Evolutionary conservation across 768 basidiomycete genomes (phyloP).

Genomic region (Russula dissimulans): DNA sequence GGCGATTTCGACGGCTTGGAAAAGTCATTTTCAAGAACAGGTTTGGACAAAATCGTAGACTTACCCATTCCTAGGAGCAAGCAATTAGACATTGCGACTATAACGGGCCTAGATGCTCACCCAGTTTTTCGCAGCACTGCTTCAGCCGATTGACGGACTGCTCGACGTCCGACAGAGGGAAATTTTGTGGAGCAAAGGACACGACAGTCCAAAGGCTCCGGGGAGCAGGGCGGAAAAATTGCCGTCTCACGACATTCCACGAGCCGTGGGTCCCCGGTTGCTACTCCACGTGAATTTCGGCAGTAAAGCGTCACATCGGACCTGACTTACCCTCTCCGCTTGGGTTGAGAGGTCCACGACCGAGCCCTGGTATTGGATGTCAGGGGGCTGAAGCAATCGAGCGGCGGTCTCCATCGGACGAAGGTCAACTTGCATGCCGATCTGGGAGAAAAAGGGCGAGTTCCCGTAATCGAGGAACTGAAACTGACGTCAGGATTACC

Average conservation of each 20-base stretch:
- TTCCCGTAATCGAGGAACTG: slow-evolving; percentile 18
- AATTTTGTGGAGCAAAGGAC: slow-evolving; percentile 10
- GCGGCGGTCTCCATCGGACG: slow-evolving; percentile 9
- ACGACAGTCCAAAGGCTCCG: slow-evolving; percentile 9
- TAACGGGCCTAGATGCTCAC: not conserved
- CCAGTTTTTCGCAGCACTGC: slow-evolving; percentile 7
- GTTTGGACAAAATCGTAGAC: not conserved
- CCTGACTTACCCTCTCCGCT: not conserved
- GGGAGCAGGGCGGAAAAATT: slow-evolving; percentile 8
- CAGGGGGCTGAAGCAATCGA: slow-evolving; percentile 11
- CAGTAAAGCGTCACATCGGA: not conserved
- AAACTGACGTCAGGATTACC: not conserved
- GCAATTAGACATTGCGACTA: not conserved
- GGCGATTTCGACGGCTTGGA: not conserved
- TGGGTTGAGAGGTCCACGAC: slow-evolving; percentile 1
- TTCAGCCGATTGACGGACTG: not conserved
- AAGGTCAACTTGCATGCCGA: slow-evolving; percentile 12
- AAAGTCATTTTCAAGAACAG: not conserved
- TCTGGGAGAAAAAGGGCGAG: slow-evolving; percentile 15
- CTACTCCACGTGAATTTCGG: not conserved
- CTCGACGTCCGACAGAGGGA: not conserved
- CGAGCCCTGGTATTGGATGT: slow-evolving; percentile 9
- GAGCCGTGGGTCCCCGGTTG: slow-evolving; percentile 8
- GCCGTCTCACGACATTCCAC: slow-evolving; percentile 17
- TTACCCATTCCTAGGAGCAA: slow-evolving; percentile 8